Percentiles rank a stretch among this genome's conserved stretches.
Evolutionary conservation across 495 filamentous ascomycete species (phyloP).

Genomic region (Penicillium malachiteum): DNA sequence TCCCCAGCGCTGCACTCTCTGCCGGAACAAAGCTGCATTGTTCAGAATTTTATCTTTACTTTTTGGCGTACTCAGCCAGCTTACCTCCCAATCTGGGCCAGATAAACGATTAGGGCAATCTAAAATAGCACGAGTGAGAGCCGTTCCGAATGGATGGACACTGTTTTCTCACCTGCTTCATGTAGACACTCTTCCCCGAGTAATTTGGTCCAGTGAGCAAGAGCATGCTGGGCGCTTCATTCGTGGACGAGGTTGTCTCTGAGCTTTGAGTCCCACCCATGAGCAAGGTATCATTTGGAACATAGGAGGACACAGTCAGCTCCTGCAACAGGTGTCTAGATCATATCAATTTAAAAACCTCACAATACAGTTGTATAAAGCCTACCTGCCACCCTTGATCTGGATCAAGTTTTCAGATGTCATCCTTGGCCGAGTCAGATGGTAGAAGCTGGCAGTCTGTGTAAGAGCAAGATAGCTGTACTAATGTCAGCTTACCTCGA

Average conservation of each 20-base stretch:
- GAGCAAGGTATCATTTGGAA: slow-evolving; percentile 77
- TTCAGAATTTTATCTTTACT: background rate
- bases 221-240: slow-evolving; percentile 64
- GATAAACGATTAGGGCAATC: slow-evolving; percentile 85
- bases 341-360: slow-evolving; percentile 18
- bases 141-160: background rate
- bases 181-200: slow-evolving; percentile 93
- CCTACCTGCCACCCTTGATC: slow-evolving; percentile 76
- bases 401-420: slow-evolving; percentile 68
- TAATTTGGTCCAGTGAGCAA: slow-evolving; percentile 92
- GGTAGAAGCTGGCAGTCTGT: slow-evolving; percentile 73
- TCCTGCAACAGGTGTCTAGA: slow-evolving; percentile 83
- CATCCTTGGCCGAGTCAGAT: slow-evolving; percentile 67
- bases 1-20: slow-evolving; percentile 70
- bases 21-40: slow-evolving; percentile 77
- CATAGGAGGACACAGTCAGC: slow-evolving; percentile 78
- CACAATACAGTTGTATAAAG: background rate
- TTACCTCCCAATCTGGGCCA: slow-evolving; percentile 84
- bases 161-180: slow-evolving; percentile 65
- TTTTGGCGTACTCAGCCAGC: background rate
- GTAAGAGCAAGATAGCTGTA: slow-evolving; percentile 76
- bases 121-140: slow-evolving; percentile 8
- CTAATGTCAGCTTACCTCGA: slow-evolving; percentile 9
- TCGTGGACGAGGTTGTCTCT: background rate
- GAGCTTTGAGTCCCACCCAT: slow-evolving; percentile 51